Conservation (phyloP, 228 moss, liverwort and hornwort genomes). For the Sphagnum magellanicum region DNA sequence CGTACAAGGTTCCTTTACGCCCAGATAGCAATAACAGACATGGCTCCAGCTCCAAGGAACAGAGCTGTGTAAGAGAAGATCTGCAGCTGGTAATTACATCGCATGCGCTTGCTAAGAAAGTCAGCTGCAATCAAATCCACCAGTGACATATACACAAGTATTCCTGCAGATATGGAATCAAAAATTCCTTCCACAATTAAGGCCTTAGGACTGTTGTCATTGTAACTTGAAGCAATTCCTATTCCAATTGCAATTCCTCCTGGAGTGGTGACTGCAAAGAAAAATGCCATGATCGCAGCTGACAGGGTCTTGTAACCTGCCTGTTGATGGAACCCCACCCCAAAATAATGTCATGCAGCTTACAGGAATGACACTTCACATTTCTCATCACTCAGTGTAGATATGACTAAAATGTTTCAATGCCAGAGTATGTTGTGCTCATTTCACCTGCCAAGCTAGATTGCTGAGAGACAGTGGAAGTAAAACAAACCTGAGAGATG, state of each 20-base stretch:
- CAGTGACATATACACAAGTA: constrained; percentile 78
- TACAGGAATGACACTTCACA: too few relatives aligned
- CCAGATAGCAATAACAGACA: constrained; percentile 70
- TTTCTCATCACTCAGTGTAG: too few relatives aligned
- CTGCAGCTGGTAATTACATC: constrained; percentile 27
- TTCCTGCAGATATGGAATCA: constrained; percentile 83
- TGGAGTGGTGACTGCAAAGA: constrained; percentile 79
- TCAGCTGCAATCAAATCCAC: constrained; percentile 77
- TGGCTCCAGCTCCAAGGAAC: constrained; percentile 50
- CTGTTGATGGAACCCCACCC: constrained; percentile 12
- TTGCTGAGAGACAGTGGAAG: too few relatives aligned
- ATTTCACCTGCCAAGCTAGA: too few relatives aligned
- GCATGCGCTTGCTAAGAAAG: constrained; percentile 55
- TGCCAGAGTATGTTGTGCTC: too few relatives aligned
- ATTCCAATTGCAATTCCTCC: constrained; percentile 72
- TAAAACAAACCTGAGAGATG: constrained; percentile 49
- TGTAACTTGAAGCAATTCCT: constrained; percentile 48
- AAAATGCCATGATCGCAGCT: constrained; percentile 47
- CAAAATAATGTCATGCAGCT: neutral
- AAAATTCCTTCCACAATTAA: constrained; percentile 71
- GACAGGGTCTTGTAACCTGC: constrained; percentile 44
- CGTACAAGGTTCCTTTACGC: constrained; percentile 22
- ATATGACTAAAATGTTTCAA: too few relatives aligned
- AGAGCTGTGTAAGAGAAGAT: constrained; percentile 40
- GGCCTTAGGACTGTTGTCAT: constrained; percentile 38